Conservation (phyloP, 1,139 yeast genomes). For the Pneumocystis oryctolagi region DNA sequence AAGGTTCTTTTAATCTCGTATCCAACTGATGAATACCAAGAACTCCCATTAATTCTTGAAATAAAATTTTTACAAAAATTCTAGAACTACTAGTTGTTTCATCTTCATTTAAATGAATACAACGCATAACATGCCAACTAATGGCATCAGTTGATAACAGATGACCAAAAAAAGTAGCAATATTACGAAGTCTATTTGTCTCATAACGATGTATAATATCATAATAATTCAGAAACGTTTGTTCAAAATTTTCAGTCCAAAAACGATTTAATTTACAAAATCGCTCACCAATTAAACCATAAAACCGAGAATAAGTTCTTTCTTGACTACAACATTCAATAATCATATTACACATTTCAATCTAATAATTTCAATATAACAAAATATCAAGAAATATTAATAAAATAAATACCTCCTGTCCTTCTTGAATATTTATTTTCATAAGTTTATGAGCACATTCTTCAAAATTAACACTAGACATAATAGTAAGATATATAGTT, state of each 20-base stretch:
- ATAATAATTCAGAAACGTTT: conserved; percentile 44
- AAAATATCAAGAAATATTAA: conserved; percentile 2
- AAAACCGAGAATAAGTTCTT: conserved; percentile 71
- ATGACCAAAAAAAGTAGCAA: conserved; percentile 81
- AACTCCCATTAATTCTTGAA: conserved; percentile 69
- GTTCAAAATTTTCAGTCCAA: conserved; percentile 46
- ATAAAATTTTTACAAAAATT: conserved; percentile 63
- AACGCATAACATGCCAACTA: conserved; percentile 43
- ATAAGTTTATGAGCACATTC: conserved; percentile 83
- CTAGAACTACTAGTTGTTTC: conserved; percentile 70
- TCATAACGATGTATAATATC: conserved; percentile 50
- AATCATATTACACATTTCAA: conserved; percentile 54
- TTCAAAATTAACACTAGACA: conserved; percentile 87
- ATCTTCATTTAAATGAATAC: conserved; percentile 48
- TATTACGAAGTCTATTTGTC: conserved; percentile 56
- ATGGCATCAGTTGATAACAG: conserved; percentile 56
- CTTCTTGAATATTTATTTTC: conserved; percentile 25
- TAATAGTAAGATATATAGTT: conserved; percentile 61
- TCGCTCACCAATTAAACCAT: conserved; percentile 64
- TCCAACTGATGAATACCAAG: conserved; percentile 43
- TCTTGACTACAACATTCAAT: conserved; percentile 78
- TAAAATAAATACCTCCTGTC: conserved; percentile 16
- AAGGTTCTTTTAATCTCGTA: conserved; percentile 39
- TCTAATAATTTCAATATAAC: neutral
- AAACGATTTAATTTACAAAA: conserved; percentile 35